Conservation (phyloP, 1,284 basidiomycete genomes). For the Cryptococcus floricola region DNA sequence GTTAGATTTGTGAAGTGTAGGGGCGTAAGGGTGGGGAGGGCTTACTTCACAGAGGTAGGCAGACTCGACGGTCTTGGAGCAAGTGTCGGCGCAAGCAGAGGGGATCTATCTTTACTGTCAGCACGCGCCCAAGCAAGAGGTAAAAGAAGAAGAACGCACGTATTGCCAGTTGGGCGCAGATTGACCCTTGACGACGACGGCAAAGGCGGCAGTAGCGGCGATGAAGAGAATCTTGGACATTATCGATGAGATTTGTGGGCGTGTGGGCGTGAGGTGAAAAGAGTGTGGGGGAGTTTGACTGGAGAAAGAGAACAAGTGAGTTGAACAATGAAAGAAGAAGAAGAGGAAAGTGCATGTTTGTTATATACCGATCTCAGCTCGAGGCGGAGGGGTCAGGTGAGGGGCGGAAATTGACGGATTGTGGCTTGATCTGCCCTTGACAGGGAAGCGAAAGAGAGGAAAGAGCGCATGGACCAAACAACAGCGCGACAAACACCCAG, state of each 20-base stretch:
- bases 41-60: constrained; percentile 39
- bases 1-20: not conserved
- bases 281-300: constrained; percentile 4
- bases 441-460: too few species aligned
- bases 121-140: not conserved
- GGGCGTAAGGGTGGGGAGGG: not conserved
- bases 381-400: too few species aligned
- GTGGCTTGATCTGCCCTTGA: too few species aligned
- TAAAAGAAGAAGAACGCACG: constrained; percentile 21
- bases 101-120: constrained; percentile 32
- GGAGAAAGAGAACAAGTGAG: not conserved
- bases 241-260: not conserved
- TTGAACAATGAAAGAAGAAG: constrained; percentile 4
- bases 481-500: too few species aligned
- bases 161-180: constrained; percentile 42
- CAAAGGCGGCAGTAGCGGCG: constrained; percentile 26
- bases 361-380: too few species aligned
- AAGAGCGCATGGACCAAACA: too few species aligned
- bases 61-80: constrained; percentile 34
- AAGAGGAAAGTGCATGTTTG: not conserved
- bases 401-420: too few species aligned
- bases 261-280: too few species aligned
- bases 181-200: constrained; percentile 35
- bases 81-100: constrained; percentile 33
- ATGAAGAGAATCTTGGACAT: constrained; percentile 35